Percentiles rank a stretch among this genome's conserved stretches.
Evolutionary conservation across 768 basidiomycete species (phyloP).

Genomic region (Coprinopsis marcescibilis): DNA sequence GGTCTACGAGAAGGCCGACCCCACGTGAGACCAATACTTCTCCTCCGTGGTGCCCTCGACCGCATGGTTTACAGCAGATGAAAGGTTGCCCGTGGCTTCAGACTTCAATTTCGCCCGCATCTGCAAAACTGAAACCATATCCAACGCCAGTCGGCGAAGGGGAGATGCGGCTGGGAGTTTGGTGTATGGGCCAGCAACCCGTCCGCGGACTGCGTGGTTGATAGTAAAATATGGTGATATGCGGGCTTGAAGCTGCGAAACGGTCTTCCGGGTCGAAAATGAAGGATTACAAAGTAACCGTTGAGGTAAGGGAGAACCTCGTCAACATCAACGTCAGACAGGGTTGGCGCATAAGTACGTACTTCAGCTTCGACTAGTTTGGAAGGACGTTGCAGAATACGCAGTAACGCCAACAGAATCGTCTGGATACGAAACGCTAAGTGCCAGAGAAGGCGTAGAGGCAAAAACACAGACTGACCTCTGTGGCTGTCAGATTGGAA

Average conservation of each 20-base stretch:
- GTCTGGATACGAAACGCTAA: slow-evolving; percentile 25
- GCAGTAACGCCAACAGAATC: slow-evolving; percentile 60
- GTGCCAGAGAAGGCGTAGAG: neutral
- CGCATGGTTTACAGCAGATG: slow-evolving; percentile 28
- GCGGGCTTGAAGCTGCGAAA: slow-evolving; percentile 47
- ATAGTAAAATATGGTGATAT: slow-evolving; percentile 79
- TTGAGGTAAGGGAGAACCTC: neutral
- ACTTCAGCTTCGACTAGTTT: slow-evolving; percentile 40
- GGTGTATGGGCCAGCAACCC: slow-evolving; percentile 69
- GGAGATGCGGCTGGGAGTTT: slow-evolving; percentile 41
- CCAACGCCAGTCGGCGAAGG: slow-evolving; percentile 44
- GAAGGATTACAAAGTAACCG: neutral
- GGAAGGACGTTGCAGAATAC: slow-evolving; percentile 50
- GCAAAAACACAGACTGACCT: slow-evolving; percentile 39
- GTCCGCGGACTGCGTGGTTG: slow-evolving; percentile 68
- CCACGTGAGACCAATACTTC: slow-evolving; percentile 34
- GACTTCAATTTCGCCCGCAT: neutral
- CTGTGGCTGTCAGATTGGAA: slow-evolving; percentile 48
- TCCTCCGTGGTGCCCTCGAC: slow-evolving; percentile 32
- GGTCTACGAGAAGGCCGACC: slow-evolving; percentile 6
- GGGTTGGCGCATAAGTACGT: slow-evolving; percentile 15
- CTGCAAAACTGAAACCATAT: slow-evolving; percentile 43
- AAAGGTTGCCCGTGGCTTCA: slow-evolving; percentile 15
- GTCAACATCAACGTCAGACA: neutral
- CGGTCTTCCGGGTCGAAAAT: slow-evolving; percentile 13